Evolutionary conservation across 2,329 filamentous ascomycete genomes (phyloP), one percentile per base, ranked within the genome.

Genomic region (Celoporthe dispersa): DNA sequence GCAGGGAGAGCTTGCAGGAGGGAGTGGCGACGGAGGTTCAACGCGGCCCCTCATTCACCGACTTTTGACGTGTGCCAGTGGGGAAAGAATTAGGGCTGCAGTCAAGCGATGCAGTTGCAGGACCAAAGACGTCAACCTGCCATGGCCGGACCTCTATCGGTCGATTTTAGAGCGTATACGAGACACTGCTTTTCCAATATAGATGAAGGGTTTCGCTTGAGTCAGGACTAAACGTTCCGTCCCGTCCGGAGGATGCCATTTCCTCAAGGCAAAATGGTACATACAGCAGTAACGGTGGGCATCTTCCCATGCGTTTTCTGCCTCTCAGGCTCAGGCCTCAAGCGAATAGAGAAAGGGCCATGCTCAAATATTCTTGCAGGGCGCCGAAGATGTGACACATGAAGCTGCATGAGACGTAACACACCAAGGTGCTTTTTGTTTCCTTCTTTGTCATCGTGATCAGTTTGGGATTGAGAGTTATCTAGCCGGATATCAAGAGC

Each of bases 41-140:
- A 55, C 6, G 60, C 63, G 59, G 44, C 67, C 62, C 51, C 48
- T 68, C 59, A 60, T 71, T 71, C 70, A 71, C 70, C 70, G 70
- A 71, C 70, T 71, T 64, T 69, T 68, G 67, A 37, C 53, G 64
- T 69, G 35, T 55, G 48, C 66, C 28, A 63, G 67, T 66, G 69
- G 66, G 44, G 68, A 19, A 57, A n/a, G n/a, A 35, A 33, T 55
- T 60, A 35, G 28, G 41, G 41, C 62, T 64, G 64, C 64, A 66
- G 31, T 39, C 55, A 59, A 59, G 33, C 59, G 35, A 25, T 39
- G 19, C 19, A 59, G 53, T 4, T 60, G 57, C 57, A 37, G 31
- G 7, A 60, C 31, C 22, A 19, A n/a, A 35, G 33, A 35, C 33
- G 33, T 35, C 33, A 14, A 22, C 31, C 16, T 60, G 57, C 33